Base-by-base conservation (phyloP, 305 asterid species). In the Fraxinus dipetala region DNA sequence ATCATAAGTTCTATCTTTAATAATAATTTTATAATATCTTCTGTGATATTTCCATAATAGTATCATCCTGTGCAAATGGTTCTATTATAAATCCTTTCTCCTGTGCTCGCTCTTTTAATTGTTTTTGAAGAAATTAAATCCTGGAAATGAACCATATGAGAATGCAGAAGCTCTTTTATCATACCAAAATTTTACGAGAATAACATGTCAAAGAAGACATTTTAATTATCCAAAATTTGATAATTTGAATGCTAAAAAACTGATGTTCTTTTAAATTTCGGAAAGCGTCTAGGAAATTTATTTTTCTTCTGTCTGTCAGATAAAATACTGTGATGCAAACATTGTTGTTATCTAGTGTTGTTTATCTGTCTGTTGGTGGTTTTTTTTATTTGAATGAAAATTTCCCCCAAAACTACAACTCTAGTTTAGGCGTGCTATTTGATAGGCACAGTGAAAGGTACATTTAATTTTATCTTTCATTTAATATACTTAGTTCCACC, bases 1-100 rank as follows among this genome's bases (percentile, higher is more conserved):
- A 56, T n/a, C 65, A 5, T 0, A 61, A 61, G 4, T 61, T 5
- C 8, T 18, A 18, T 61, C 32, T 63, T 8, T 24, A 16, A 24
- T 24, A 8, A 6, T n/a, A 74, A 28, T 76, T 24, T 11, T 34
- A 8, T 38, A 79, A 48, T 38, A 79, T 80, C 82, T 80, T 84
- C 75, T 80, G 69, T 8, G 38, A 65, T 67, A 11, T 30, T n/a
- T 54, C 24, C 65, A 6, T 5, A 5, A 54, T 18, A n/a, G 65
- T 54, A n/a, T 54, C 28, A 9, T 3, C 13, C 5, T 24, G 32
- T 65, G n/a, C 34, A 5, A 26, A 65, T 65, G 73, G 35, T 56
- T 20, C 28, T 20, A 56, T 56, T 18, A 18, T 18, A 9, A 18
- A 6, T 56, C 28, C 67, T 56, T 18, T 56, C 67, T 56, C 67